Base-by-base conservation (phyloP, 176 grass and related monocot species). In the Luzula sylvatica region DNA sequence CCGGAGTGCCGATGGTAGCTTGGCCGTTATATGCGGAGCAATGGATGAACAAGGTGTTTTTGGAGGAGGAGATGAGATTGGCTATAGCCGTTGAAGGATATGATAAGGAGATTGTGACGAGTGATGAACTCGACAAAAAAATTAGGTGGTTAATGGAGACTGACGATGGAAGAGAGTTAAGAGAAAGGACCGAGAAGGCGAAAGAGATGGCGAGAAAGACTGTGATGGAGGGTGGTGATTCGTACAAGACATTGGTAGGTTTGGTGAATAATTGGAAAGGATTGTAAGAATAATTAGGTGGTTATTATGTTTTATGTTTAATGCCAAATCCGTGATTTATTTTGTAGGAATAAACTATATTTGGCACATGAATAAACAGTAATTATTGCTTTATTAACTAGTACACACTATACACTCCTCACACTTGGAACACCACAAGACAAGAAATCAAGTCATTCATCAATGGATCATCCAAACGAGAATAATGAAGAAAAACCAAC, bases 141-240 rank as follows among this genome's bases (percentile, higher is more conserved):
- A 68, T 78, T 8, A 38, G 29, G 28, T 72, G 63, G 72, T 62
- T 75, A 17, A 75, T 68, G 5, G 43, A 67, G 1, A 42, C 72
- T 2, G 63, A 68, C 2, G 51, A 18, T 15, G 69, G 55, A 1
- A 20, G 17, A 19, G 68, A 43, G 46, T 68, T 79, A 2, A 59
- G 65, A 21, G 68, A 77, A 26, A 64, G 77, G n/a, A 71, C 62
- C 13, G 17, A 26, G 11, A 47, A 3, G 20, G 56, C 70, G 35
- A 77, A 60, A 74, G 42, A 38, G 8, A 23, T 17, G 35, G 78
- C 78, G 2, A 55, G 27, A 22, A 58, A 56, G 8, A 68, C 83
- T 11, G 12, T 77, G 72, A 22, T 38, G 8, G 57, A 74, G 29
- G 77, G 67, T 5, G 83, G 83, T 1, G 76, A 72, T 40, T 87